Evolutionary conservation across 2,329 filamentous ascomycete genomes (phyloP), one percentile per base, ranked within the genome.

Genomic region (Talaromyces funiculosus): DNA sequence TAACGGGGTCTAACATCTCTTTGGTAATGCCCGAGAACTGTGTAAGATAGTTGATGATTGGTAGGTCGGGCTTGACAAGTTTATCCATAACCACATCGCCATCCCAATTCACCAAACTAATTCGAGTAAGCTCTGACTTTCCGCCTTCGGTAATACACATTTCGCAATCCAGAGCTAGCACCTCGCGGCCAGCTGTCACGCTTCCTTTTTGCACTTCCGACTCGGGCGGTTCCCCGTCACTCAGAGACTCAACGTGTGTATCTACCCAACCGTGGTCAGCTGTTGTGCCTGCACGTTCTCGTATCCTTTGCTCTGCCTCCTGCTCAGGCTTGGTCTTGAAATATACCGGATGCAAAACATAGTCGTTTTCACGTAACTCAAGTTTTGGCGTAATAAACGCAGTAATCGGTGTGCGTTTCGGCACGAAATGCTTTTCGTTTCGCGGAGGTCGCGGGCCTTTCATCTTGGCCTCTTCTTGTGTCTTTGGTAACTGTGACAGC

Each of bases 31-130:
- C 94, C 0, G 94, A 99, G 74, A 86, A 95, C 59, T 81, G 87
- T 1, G 94, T 99, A 42, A 99, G 82, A 72, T 99, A 97, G 78
- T 99, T 89, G 60, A 85, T 88, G 69, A 99, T 92, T n/a, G 90
- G 88, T 66, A 89, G 87, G 47, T 87, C 82, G 0, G 94, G 94
- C 77, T 94, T 95, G 68, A 99, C 94, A 12, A 97, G 84, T 76
- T 96, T 90, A 72, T 99, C 94, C 56, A 97, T 77, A 16, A 96
- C 81, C 9, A 90, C 83, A 35, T 86, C 84, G 53, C 92, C 92
- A 66, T 92, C 85, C 93, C 94, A 99, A 62, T 86, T 80, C 7
- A 99, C 80, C 40, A 97, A 75, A 71, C 92, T 97, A 71, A 97
- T 88, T 60, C 94, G 86, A 1, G 94, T 95, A 45, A 99, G 85